These are phyloP conservation scores for Closterium sp. DNA, from an alignment of 139 green algal genomes.

Conservation along the genomic window DNA sequence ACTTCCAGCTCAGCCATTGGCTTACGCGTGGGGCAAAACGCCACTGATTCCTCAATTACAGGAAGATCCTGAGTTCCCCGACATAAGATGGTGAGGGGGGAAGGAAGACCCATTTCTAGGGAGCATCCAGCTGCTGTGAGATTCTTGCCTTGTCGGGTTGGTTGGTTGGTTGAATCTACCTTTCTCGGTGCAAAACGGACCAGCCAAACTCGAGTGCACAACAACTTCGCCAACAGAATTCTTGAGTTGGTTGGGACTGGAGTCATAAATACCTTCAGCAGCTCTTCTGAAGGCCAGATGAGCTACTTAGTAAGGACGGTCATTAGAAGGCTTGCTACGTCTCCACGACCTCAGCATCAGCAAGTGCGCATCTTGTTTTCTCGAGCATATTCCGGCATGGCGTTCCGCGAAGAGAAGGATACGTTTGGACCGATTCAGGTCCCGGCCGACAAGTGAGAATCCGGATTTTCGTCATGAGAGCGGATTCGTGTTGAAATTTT, in stretches of 20 bases:
- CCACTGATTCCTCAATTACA: background rate
- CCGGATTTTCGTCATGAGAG: background rate
- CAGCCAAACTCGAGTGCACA: background rate
- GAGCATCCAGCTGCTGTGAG: background rate
- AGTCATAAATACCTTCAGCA: background rate
- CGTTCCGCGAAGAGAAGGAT: conserved; percentile 32
- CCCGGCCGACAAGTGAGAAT: conserved; percentile 34
- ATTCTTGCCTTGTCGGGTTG: background rate
- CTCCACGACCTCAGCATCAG: background rate
- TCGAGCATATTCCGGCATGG: conserved; percentile 16
- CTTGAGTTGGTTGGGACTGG: background rate
- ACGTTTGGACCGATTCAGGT: conserved; percentile 45
- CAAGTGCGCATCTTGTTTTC: background rate
- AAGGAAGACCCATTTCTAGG: background rate
- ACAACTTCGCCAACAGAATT: background rate
- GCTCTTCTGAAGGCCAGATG: background rate
- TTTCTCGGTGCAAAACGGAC: background rate
- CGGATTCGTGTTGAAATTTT: background rate
- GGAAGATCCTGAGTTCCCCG: background rate
- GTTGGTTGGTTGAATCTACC: background rate
- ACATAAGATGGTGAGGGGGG: too few species aligned
- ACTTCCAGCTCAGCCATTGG: background rate
- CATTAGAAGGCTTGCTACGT: background rate
- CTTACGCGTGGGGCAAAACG: background rate
- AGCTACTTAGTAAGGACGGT: background rate